Percentiles rank a stretch among this genome's conserved stretches.
Evolutionary conservation across 345 rosid genomes (phyloP).

Genomic region (Physaria fendleri): DNA sequence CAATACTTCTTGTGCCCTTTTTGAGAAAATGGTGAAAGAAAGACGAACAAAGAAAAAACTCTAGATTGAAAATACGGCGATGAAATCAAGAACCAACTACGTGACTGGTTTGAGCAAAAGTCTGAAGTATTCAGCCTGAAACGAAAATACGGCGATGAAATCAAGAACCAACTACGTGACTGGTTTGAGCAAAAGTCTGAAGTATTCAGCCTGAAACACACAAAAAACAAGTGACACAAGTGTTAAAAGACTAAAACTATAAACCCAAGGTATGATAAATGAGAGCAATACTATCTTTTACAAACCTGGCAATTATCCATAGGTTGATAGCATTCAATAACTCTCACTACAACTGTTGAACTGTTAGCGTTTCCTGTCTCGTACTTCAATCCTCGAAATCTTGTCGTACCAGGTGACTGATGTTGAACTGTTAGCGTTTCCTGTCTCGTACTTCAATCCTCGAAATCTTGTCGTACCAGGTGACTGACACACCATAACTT

Average conservation of each 20-base stretch:
- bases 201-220: conserved; percentile 82
- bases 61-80: conserved; percentile 12
- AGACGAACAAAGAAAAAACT: conserved; percentile 29
- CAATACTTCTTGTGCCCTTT: conserved; percentile 36
- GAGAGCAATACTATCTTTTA: neutral
- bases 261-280: neutral
- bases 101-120: conserved; percentile 97
- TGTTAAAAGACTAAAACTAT: neutral
- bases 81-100: conserved; percentile 44
- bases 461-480: conserved; percentile 94
- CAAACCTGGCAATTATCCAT: conserved; percentile 97
- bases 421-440: conserved; percentile 86
- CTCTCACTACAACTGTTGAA: conserved; percentile 77
- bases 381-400: no score
- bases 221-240: neutral
- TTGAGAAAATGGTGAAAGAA: conserved; percentile 28
- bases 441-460: conserved; percentile 80
- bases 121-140: conserved; percentile 95
- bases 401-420: no score
- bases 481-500: conserved; percentile 99
- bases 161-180: conserved; percentile 69
- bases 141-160: conserved; percentile 14
- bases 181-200: conserved; percentile 95
- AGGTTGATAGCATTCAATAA: conserved; percentile 94
- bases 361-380: no score